Evolutionary conservation across 2,329 filamentous ascomycete genomes (phyloP), one percentile per base, ranked within the genome.

Genomic region (Blastomyces emzantsi): DNA sequence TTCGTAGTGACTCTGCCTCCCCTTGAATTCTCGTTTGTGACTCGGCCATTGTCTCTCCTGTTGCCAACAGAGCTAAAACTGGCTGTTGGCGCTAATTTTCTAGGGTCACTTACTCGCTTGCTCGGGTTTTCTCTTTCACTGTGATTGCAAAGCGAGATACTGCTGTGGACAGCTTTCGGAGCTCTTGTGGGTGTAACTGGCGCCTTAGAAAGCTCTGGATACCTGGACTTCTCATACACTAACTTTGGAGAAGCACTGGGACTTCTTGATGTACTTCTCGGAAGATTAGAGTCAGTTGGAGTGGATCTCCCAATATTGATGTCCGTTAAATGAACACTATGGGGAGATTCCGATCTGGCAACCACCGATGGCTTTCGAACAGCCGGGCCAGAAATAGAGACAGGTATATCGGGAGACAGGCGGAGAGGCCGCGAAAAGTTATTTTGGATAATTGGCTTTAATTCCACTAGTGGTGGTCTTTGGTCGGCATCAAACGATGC

Each of bases 401-500:
- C 33, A 15, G 62, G 36, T n/a, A 55, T 56, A 60, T 54, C 63
- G 22, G 68, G 65, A 8, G 66, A 67, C 6, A 61, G 60, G 25
- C 66, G 65, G 5, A 68, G 28, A 25, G 68, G 68, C 3, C 66
- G 64, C 19, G 68, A 69, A 54, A 69, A 69, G 41, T 67, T 68
- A 61, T 61, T 68, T 19, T 62, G 64, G 9, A 66, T 60, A 9
- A 64, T 30, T 36, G 60, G n/a, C 43, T 56, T 64, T 22, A 67
- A 43, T 62, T 67, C 67, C 55, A 61, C 22, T 45, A 66, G 30
- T 5, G 63, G 64, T 2, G 22, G 33, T 43, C 64, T 61, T 58
- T 15, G 25, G 30, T 51, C 58, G 4, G 9, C 33, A 55, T 47
- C 22, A 25, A 22, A n/a, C 15, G 36, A 43, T 28, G 36, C 28